A percentile compares a stretch with the other conserved stretches of the same genome.
Evolutionary conservation across 345 rosid species (phyloP).

Genomic region (Camelina hispida): DNA sequence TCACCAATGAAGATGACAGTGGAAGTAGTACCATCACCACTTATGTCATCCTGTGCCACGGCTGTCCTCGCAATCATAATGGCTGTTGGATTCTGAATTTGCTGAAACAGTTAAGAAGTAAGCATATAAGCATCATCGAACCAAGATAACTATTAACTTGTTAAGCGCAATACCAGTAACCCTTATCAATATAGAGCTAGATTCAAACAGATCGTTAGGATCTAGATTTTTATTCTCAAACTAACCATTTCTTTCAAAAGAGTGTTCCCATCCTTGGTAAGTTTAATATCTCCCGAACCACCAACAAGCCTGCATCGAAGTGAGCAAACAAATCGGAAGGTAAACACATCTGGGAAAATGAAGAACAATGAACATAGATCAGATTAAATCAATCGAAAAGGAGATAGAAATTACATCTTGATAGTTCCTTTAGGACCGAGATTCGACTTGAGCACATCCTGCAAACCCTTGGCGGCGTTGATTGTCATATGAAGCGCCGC

Average conservation of each 20-base stretch:
- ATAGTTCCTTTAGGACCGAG: slow-evolving; percentile 99
- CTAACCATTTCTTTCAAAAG: slow-evolving; percentile 93
- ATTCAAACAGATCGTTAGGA: slow-evolving; percentile 27
- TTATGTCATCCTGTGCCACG: slow-evolving; percentile 98
- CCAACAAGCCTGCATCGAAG: slow-evolving; percentile 83
- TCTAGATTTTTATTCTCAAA: neutral
- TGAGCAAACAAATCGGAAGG: slow-evolving; percentile 8
- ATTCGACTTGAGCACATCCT: slow-evolving; percentile 91
- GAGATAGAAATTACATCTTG: slow-evolving; percentile 59
- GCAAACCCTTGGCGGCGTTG: slow-evolving; percentile 97
- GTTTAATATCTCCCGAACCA: slow-evolving; percentile 97
- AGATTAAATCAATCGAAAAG: neutral
- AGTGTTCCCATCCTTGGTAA: slow-evolving; percentile 98
- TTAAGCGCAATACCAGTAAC: too few species aligned
- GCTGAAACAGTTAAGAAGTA: slow-evolving; percentile 74
- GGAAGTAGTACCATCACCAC: slow-evolving; percentile 99
- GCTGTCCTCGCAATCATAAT: slow-evolving; percentile 99
- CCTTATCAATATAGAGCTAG: slow-evolving; percentile 29
- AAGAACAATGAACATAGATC: neutral
- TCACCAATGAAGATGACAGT: slow-evolving; percentile 96
- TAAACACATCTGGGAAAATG: neutral
- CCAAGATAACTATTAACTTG: too few species aligned
- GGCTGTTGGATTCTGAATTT: slow-evolving; percentile 98
- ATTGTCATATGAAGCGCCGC: slow-evolving; percentile 99
- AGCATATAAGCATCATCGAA: slow-evolving; percentile 39